These are phyloP conservation scores for Coemansia sp. DNA, from an alignment of 192 early-diverging fungal species.

Conservation along the genomic window DNA sequence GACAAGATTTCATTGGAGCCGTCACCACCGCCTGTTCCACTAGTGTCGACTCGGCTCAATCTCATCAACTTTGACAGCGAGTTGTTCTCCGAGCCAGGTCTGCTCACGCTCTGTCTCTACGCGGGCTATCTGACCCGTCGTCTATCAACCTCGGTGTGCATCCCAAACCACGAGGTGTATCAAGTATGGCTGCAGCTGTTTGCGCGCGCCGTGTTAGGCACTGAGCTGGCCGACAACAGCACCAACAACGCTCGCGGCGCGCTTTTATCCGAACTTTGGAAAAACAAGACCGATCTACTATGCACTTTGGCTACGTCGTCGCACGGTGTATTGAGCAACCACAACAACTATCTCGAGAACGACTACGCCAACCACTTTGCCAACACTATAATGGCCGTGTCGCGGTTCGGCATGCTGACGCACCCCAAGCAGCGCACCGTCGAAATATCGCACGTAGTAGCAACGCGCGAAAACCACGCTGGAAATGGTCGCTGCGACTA, in stretches of 20 bases:
- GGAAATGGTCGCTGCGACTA: constrained; percentile 25
- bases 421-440: constrained; percentile 34
- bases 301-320: constrained; percentile 24
- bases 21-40: constrained; percentile 1
- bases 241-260: constrained; percentile 24
- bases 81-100: constrained; percentile 20
- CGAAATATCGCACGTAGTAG: constrained; percentile 20
- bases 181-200: constrained; percentile 26
- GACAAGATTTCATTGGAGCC: not conserved
- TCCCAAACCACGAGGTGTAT: constrained; percentile 39
- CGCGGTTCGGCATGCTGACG: constrained; percentile 32
- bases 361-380: constrained; percentile 51
- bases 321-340: constrained; percentile 42
- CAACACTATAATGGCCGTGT: constrained; percentile 32
- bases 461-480: constrained; percentile 19
- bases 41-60: constrained; percentile 12
- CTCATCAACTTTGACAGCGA: constrained; percentile 20
- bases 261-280: constrained; percentile 27
- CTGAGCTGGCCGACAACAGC: constrained; percentile 24
- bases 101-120: constrained; percentile 29
- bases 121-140: constrained; percentile 26
- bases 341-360: constrained; percentile 29
- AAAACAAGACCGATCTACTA: constrained; percentile 23
- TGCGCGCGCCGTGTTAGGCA: constrained; percentile 30
- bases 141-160: constrained; percentile 22